Evolutionary conservation across 1,284 basidiomycete genomes (phyloP).

Genomic region (Leccinum fallax): DNA sequence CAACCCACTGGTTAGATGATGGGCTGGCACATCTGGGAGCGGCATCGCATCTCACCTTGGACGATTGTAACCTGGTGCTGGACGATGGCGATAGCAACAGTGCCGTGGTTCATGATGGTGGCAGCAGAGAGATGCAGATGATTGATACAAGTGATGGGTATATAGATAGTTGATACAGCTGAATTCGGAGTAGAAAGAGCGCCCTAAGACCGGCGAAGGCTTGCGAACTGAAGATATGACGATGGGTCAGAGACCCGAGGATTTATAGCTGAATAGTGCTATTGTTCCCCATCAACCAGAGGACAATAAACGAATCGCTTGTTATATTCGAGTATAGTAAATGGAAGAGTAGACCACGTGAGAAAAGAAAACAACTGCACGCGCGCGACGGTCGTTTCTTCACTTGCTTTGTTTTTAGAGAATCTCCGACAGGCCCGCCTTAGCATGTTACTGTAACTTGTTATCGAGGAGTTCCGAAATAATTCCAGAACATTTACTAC

Average conservation of each 20-base stretch:
- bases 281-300: slow-evolving; percentile 4
- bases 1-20: slow-evolving; percentile 6
- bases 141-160: neutral
- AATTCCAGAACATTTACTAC: neutral
- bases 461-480: neutral
- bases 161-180: slow-evolving; percentile 17
- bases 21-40: neutral
- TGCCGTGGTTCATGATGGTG: slow-evolving; percentile 54
- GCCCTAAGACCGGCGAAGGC: slow-evolving; percentile 2
- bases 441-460: neutral
- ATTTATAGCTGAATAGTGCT: slow-evolving; percentile 18
- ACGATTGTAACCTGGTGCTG: slow-evolving; percentile 65
- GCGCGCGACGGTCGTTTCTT: neutral
- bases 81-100: slow-evolving; percentile 65
- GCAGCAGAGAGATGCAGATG: too few relatives aligned
- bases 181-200: slow-evolving; percentile 4
- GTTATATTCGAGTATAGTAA: neutral
- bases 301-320: neutral
- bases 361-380: neutral
- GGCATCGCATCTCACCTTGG: slow-evolving; percentile 47
- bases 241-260: neutral
- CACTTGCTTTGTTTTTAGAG: neutral
- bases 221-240: slow-evolving; percentile 1
- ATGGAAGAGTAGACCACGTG: neutral
- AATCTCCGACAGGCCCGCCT: neutral